These are phyloP conservation scores for Candida golubevii DNA, from an alignment of 805 yeast species.

Conservation along the genomic window DNA sequence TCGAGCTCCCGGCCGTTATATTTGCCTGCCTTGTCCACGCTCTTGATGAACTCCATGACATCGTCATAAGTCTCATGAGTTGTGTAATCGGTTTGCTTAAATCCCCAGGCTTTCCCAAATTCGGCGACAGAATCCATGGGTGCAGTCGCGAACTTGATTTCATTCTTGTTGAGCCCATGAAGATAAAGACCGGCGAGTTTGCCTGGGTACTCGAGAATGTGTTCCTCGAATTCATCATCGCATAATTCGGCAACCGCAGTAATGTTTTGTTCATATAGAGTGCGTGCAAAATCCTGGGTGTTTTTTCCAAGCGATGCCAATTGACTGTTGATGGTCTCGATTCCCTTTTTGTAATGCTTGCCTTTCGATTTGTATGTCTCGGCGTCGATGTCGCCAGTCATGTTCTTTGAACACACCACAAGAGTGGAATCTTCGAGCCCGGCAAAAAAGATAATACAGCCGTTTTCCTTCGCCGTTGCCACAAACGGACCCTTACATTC, in stretches of 20 bases:
- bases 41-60: slow-evolving; percentile 50
- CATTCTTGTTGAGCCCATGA: slow-evolving; percentile 81
- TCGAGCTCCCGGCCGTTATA: slow-evolving; percentile 74
- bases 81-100: slow-evolving; percentile 52
- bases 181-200: slow-evolving; percentile 77
- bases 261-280: slow-evolving; percentile 45
- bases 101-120: slow-evolving; percentile 69
- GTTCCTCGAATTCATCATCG: slow-evolving; percentile 92
- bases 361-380: slow-evolving; percentile 19
- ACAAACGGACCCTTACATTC: slow-evolving; percentile 71
- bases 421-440: slow-evolving; percentile 73
- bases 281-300: slow-evolving; percentile 49
- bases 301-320: slow-evolving; percentile 39
- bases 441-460: slow-evolving; percentile 82
- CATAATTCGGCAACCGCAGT: slow-evolving; percentile 94
- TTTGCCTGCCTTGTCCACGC: slow-evolving; percentile 60
- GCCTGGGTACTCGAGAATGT: slow-evolving; percentile 67
- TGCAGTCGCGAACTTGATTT: slow-evolving; percentile 57
- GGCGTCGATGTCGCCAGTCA: slow-evolving; percentile 56
- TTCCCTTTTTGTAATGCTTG: slow-evolving; percentile 78
- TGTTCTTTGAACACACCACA: slow-evolving; percentile 86
- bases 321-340: slow-evolving; percentile 51
- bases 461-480: slow-evolving; percentile 84
- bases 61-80: slow-evolving; percentile 33
- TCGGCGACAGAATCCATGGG: slow-evolving; percentile 54